Conservation (phyloP, 768 basidiomycete genomes). For the Russula compacta region DNA sequence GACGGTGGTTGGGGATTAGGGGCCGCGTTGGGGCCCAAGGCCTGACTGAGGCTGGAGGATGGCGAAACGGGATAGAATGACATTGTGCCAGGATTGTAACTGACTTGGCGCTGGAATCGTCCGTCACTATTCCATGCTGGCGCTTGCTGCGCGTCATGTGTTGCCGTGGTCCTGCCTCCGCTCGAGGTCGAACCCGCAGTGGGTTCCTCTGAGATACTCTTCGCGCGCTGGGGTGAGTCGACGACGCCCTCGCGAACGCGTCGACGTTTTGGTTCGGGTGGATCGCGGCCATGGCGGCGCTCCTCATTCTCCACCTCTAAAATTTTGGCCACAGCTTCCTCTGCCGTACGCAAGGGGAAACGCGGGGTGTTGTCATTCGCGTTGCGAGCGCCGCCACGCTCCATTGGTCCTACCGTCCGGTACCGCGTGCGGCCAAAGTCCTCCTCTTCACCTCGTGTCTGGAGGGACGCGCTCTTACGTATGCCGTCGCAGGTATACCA, state of each 20-base stretch:
- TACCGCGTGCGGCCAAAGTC: slow-evolving; percentile 20
- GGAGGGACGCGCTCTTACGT: slow-evolving; percentile 21
- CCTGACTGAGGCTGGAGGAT: slow-evolving; percentile 18
- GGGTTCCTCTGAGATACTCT: slow-evolving; percentile 11
- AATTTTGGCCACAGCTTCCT: slow-evolving; percentile 20
- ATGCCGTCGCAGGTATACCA: slow-evolving; percentile 22
- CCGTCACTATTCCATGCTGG: slow-evolving; percentile 12
- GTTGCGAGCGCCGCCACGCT: slow-evolving; percentile 18
- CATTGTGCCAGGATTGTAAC: slow-evolving; percentile 15
- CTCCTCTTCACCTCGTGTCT: slow-evolving; percentile 21
- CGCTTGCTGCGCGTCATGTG: slow-evolving; percentile 14
- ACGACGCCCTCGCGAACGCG: slow-evolving; percentile 12
- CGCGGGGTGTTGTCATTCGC: slow-evolving; percentile 11
- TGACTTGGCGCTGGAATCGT: slow-evolving; percentile 12
- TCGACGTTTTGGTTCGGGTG: slow-evolving; percentile 17
- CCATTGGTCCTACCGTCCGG: slow-evolving; percentile 20
- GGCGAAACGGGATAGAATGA: slow-evolving; percentile 14
- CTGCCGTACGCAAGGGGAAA: slow-evolving; percentile 19
- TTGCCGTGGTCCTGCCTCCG: slow-evolving; percentile 5
- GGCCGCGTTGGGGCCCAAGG: slow-evolving; percentile 11
- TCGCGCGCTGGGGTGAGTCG: slow-evolving; percentile 3
- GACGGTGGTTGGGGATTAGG: slow-evolving; percentile 13
- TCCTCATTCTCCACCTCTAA: slow-evolving; percentile 19
- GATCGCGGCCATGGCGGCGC: slow-evolving; percentile 19
- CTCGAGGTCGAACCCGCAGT: slow-evolving; percentile 13